Base-by-base conservation (phyloP, 805 yeast genomes). In the Candida patagonica region DNA sequence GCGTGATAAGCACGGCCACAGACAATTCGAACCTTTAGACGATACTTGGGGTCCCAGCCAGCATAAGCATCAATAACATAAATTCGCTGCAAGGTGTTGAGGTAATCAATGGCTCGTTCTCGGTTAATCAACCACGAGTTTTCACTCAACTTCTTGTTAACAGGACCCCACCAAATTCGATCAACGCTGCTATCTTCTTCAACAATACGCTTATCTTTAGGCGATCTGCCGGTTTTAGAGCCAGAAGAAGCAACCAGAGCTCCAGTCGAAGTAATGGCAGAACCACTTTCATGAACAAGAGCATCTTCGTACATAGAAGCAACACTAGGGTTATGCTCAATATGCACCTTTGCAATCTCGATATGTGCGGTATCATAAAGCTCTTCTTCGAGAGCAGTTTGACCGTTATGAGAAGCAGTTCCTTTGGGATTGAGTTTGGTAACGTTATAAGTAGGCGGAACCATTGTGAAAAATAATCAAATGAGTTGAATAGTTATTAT, bases 1-100 rank as follows among this genome's bases (percentile, higher is more conserved):
- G 97, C 97, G 61, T 89, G 98, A 73, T 89, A 89, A 42, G 98
- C 97, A 65, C 98, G 80, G 45, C 97, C 96, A 70, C 96, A 88
- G 41, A 88, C 89, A 49, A 88, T 80, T 67, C 97, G 78, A 44
- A 88, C 94, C 71, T 89, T 89, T 63, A 88, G 76, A 69, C 97
- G 78, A 77, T 89, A 89, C 59, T 85, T 79, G 59, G 96, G 96
- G 64, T 89, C 98, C 98, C 98, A 89, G 51, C 98, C 98, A 35
- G 97, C 98, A 61, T 65, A 89, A 9, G 97, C 97, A 60, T 89
- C 98, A 50, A 89, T 87, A 48, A 89, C 88, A 66, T 82, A 89
- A 56, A 92, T 78, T 62, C 87, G 86, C 55, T 82, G 88, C 67
- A 95, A 82, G 42, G 97, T 89, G 73, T 95, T 83, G 63, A 89